A percentile compares a stretch with the other conserved stretches of the same genome.
Conservation (phyloP, 2,329 filamentous ascomycete species). For the Dendrostoma leiphaemia region DNA sequence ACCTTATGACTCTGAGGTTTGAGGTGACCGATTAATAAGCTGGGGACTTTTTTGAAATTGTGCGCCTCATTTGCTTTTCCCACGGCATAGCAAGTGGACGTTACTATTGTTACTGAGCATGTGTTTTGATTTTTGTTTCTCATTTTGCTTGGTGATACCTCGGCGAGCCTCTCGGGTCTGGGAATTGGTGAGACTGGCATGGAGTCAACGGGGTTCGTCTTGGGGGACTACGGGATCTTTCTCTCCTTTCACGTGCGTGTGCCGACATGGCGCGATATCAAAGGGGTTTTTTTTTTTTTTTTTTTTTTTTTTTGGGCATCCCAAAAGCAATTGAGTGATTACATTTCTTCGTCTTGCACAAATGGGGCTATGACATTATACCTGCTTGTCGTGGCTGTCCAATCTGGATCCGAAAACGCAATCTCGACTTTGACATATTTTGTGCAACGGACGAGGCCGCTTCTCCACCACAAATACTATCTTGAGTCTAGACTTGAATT, state of each 20-base stretch:
- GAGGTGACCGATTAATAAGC: background rate
- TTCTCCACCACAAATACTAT: no score
- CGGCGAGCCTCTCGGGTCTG: background rate
- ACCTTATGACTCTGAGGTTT: background rate
- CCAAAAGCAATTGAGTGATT: background rate
- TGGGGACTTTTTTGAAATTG: background rate
- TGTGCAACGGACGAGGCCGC: no score
- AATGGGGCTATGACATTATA: background rate
- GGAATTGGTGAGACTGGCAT: background rate
- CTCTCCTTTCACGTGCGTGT: no score
- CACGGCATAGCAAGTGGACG: background rate
- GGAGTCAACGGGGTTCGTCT: background rate
- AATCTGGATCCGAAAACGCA: no score
- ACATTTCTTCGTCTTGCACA: background rate
- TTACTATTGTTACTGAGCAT: background rate
- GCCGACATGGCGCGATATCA: background rate
- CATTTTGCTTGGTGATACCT: no score
- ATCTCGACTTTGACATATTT: no score
- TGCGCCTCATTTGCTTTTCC: background rate
- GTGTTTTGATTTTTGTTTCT: background rate
- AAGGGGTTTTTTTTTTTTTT: background rate
- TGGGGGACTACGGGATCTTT: background rate
- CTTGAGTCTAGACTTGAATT: no score
- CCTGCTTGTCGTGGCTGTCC: background rate
- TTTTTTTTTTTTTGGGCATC: no score